These are phyloP conservation scores for Hemisphaericaspora subhashii DNA, from an alignment of 1,139 yeast genomes.

Conservation along the genomic window DNA sequence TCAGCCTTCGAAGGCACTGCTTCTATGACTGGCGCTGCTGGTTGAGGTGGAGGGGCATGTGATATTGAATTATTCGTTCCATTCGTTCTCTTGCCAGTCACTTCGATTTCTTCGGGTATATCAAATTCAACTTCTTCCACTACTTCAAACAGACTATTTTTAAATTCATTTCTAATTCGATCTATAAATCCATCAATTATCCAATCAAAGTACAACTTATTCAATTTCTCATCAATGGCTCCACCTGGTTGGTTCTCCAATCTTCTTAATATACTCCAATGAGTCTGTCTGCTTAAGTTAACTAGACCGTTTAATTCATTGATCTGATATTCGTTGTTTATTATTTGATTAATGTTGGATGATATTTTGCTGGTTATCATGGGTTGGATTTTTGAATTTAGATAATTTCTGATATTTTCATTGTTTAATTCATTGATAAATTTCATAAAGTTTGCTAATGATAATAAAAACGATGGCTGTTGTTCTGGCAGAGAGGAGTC, in stretches of 20 bases:
- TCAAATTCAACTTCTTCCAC: slow-evolving; percentile 15
- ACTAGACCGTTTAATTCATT: slow-evolving; percentile 26
- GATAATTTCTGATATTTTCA: slow-evolving; percentile 25
- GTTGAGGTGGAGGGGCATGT: slow-evolving; percentile 1
- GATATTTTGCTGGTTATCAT: slow-evolving; percentile 31
- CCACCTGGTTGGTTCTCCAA: slow-evolving; percentile 13
- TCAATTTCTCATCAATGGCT: slow-evolving; percentile 24
- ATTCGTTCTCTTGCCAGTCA: not conserved
- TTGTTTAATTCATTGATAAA: slow-evolving; percentile 31
- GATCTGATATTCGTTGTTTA: slow-evolving; percentile 20
- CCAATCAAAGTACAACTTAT: slow-evolving; percentile 33
- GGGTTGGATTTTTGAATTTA: slow-evolving; percentile 32
- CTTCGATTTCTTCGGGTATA: slow-evolving; percentile 5
- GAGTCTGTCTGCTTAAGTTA: slow-evolving; percentile 20
- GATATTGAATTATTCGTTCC: not conserved
- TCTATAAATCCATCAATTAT: slow-evolving; percentile 27
- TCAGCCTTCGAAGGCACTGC: slow-evolving; percentile 1
- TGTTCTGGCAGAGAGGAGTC: not conserved
- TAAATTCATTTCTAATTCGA: slow-evolving; percentile 21
- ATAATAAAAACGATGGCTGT: slow-evolving; percentile 14
- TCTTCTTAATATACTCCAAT: slow-evolving; percentile 32
- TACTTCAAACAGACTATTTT: slow-evolving; percentile 14
- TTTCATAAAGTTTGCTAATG: slow-evolving; percentile 27
- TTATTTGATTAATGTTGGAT: slow-evolving; percentile 26
- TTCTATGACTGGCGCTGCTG: slow-evolving; percentile 1